Evolutionary conservation across 2,329 filamentous ascomycete genomes (phyloP), one percentile per base, ranked within the genome.

Genomic region (Chlorencoelia australis): DNA sequence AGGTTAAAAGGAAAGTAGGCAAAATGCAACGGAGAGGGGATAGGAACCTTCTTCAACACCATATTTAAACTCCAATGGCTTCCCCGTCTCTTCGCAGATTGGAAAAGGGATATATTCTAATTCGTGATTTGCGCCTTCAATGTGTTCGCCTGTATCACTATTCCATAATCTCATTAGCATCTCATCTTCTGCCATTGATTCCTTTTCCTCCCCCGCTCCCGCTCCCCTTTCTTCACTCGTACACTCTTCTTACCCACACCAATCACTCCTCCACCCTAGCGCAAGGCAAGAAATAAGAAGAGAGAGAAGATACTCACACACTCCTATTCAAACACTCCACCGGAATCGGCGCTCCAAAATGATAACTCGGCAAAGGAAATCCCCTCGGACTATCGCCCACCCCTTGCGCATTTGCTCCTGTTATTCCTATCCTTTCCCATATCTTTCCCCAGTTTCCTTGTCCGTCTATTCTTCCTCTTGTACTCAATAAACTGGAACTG

Each of bases 41-140:
- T n/a, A 16, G 28, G 34, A 48, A 51, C 52, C 52, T 38, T 53
- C 53, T 57, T 89, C 84, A 48, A 82, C 63, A 58, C 88, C 88
- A 65, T 94, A 96, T 59, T 75, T 72, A 58, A 98, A 79, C 53
- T 91, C 78, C 51, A 98, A 77, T 0, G 88, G 80, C 33, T 74
- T 71, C 28, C 69, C 69, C 9, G 91, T 96, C 62, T 96, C 91
- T 61, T 87, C 83, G 72, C 91, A 96, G 21, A 71, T 69, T 16
- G 84, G 84, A 61, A 96, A 96, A 25, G 89, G 86, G 29, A 91
- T 79, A 70, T 91, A 96, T 70, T 94, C 73, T 39, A 95, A 75
- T 59, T 93, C 81, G 54, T 91, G 80, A 46, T 79, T 69, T 22
- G 71, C 69, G 57, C 93, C 78, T 55, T 85, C 81, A 54, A 95